These are phyloP conservation scores for Penicillium polonicum DNA, from an alignment of 2,329 filamentous ascomycete species.

Conservation along the genomic window DNA sequence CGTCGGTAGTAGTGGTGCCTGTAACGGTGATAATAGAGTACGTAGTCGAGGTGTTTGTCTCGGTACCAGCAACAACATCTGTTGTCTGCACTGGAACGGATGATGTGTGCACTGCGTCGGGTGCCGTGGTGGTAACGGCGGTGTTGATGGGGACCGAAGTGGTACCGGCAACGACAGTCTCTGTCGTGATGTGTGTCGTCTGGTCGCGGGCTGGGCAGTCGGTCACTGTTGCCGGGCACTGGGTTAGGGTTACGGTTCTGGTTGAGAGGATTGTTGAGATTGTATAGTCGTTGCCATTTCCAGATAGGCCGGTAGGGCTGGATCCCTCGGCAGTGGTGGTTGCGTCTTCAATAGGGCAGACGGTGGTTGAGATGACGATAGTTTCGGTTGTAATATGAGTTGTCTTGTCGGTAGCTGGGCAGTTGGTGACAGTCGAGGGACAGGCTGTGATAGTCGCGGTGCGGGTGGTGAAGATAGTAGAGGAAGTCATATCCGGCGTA, in stretches of 20 bases:
- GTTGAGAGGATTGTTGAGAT: slow-evolving; percentile 16
- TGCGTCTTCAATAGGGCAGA: slow-evolving; percentile 19
- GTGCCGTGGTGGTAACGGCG: neutral
- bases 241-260: slow-evolving; percentile 15
- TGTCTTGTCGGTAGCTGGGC: slow-evolving; percentile 19
- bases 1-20: neutral
- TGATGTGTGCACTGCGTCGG: neutral
- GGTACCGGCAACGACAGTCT: slow-evolving; percentile 21
- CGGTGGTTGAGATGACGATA: slow-evolving; percentile 21
- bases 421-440: slow-evolving; percentile 26
- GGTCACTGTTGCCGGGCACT: slow-evolving; percentile 16
- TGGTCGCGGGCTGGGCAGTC: slow-evolving; percentile 18
- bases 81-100: neutral
- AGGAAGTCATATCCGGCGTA: slow-evolving; percentile 16
- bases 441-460: slow-evolving; percentile 27
- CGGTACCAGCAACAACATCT: neutral
- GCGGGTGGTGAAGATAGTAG: slow-evolving; percentile 22
- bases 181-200: slow-evolving; percentile 16
- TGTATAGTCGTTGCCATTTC: neutral
- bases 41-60: neutral
- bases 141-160: slow-evolving; percentile 3
- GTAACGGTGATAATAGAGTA: neutral
- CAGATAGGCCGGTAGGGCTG: neutral
- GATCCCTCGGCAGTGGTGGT: neutral
- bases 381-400: slow-evolving; percentile 21